Conservation (phyloP, 2,329 filamentous ascomycete species). For the Cordyceps farinosa region DNA sequence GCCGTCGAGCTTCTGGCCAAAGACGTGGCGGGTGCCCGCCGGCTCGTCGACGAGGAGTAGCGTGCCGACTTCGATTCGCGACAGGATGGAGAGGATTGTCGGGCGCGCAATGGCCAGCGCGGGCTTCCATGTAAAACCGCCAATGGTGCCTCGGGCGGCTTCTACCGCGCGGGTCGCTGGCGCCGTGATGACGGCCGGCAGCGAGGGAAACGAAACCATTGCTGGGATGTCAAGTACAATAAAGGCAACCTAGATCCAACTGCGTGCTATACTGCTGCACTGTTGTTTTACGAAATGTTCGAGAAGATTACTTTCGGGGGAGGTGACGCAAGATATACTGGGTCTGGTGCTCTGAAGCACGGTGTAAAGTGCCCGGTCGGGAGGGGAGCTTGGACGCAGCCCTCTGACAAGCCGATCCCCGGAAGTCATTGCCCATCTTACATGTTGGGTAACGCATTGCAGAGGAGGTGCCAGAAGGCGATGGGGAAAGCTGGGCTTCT, state of each 20-base stretch:
- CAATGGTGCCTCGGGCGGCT: conserved; percentile 39
- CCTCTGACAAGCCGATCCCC: conserved; percentile 2
- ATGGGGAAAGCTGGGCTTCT: neutral
- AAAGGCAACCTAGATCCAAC: neutral
- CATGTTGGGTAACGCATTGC: conserved; percentile 5
- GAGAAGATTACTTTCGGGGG: neutral
- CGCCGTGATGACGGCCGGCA: conserved; percentile 36
- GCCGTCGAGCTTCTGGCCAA: conserved; percentile 43
- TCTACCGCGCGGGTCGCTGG: conserved; percentile 40
- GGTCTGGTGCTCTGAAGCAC: neutral
- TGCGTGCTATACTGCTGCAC: neutral
- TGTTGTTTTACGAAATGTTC: neutral
- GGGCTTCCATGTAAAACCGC: conserved; percentile 46
- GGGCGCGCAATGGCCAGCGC: conserved; percentile 45
- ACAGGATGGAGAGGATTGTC: conserved; percentile 43
- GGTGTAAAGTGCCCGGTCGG: neutral
- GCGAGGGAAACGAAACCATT: conserved; percentile 24
- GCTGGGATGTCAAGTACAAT: neutral
- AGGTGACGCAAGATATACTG: neutral
- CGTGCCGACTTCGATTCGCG: conserved; percentile 46
- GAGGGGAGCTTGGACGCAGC: neutral
- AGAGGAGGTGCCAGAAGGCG: neutral
- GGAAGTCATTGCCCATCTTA: neutral
- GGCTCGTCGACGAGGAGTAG: conserved; percentile 47
- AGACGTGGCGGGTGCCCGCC: conserved; percentile 38